A percentile compares a stretch with the other conserved stretches of the same genome.
phyloP scores from a whole-genome alignment of 805 yeast species.

The Sugiyamaella lignohabitans region DNA sequence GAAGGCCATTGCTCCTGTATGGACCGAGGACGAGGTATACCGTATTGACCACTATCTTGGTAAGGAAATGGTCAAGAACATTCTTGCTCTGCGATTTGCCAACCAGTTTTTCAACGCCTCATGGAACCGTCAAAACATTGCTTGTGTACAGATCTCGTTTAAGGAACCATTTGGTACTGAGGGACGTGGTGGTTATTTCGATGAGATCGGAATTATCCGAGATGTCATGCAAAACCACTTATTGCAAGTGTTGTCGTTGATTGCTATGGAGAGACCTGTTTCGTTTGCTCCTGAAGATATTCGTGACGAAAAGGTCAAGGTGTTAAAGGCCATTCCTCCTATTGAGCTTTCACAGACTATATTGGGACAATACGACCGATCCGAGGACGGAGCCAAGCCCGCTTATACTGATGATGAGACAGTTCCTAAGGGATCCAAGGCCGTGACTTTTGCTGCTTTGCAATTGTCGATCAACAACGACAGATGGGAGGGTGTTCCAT shows the following conservation, averaged over 20 bases:
- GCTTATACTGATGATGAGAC: slow-evolving; percentile 89
- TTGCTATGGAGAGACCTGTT: slow-evolving; percentile 94
- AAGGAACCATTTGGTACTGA: slow-evolving; percentile 99
- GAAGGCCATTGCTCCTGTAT: slow-evolving; percentile 69
- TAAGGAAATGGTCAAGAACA: slow-evolving; percentile 95
- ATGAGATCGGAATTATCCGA: slow-evolving; percentile 87
- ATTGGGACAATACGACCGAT: slow-evolving; percentile 80
- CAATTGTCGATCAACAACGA: slow-evolving; percentile 76
- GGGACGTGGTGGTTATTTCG: slow-evolving; percentile 98
- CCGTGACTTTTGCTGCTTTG: slow-evolving; percentile 89
- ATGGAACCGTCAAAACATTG: slow-evolving; percentile 78
- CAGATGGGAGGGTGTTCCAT: slow-evolving; percentile 98
- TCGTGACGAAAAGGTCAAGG: slow-evolving; percentile 94
- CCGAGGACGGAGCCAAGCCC: slow-evolving; percentile 85
- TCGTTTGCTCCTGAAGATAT: slow-evolving; percentile 88
- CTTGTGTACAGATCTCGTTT: slow-evolving; percentile 80
- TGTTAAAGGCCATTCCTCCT: slow-evolving; percentile 71
- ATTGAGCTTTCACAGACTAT: slow-evolving; percentile 61
- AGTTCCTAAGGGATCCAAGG: slow-evolving; percentile 71
- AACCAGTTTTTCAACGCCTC: slow-evolving; percentile 81
- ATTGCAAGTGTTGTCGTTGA: slow-evolving; percentile 81
- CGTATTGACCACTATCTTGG: slow-evolving; percentile 98
- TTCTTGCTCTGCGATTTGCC: slow-evolving; percentile 83
- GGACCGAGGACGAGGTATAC: slow-evolving; percentile 84
- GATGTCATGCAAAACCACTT: slow-evolving; percentile 98